Conservation (phyloP, 768 basidiomycete genomes). For the Pleurotus ostreatus region DNA sequence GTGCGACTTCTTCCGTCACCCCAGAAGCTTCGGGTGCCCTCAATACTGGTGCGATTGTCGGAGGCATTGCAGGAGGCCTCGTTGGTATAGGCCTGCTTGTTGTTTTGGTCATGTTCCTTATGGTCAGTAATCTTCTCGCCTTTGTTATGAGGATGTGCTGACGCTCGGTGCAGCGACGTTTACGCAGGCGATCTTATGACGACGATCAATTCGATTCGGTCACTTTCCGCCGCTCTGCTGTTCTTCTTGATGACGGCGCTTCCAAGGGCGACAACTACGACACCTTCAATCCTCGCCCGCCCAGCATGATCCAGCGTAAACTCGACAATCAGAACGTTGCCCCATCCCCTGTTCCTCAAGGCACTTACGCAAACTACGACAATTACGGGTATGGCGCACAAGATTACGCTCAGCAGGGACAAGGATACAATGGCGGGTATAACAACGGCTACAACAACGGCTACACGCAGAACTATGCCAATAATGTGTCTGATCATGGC, state of each 20-base stretch:
- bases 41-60: conserved; percentile 29
- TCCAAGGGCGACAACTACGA: conserved; percentile 22
- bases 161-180: conserved; percentile 31
- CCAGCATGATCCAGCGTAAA: conserved; percentile 58
- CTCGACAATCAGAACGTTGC: conserved; percentile 16
- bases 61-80: conserved; percentile 44
- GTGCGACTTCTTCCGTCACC: conserved; percentile 14
- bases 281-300: conserved; percentile 50
- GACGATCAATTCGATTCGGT: conserved; percentile 48
- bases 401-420: neutral
- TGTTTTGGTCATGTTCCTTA: conserved; percentile 40
- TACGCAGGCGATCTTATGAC: conserved; percentile 28
- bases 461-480: neutral
- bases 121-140: conserved; percentile 29
- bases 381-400: neutral
- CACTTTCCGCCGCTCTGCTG: conserved; percentile 63
- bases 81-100: conserved; percentile 35
- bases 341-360: conserved; percentile 1
- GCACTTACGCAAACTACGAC: neutral
- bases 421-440: neutral
- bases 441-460: neutral
- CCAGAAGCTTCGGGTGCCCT: conserved; percentile 10
- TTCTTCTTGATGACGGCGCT: conserved; percentile 48
- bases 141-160: no score
- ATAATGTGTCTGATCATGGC: neutral